A percentile compares a stretch with the other conserved stretches of the same genome.
Evolutionary conservation across 2,329 filamentous ascomycete species (phyloP).

Genomic region (Fonsecaea erecta): DNA sequence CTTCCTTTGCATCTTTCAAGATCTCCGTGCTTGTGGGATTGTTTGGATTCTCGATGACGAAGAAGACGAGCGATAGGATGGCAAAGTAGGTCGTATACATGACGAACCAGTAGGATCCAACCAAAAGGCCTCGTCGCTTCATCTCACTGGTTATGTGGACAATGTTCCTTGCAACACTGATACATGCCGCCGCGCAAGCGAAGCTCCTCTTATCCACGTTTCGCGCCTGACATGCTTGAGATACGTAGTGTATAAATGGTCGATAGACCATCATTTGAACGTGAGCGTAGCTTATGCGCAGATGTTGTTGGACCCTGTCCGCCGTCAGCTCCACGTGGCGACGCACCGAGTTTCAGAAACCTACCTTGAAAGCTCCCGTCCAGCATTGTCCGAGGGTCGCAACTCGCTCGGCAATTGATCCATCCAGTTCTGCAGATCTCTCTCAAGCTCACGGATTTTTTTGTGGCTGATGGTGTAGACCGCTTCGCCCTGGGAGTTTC

Average conservation of each 20-base stretch:
- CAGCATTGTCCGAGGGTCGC: constrained; percentile 76
- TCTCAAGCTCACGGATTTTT: constrained; percentile 67
- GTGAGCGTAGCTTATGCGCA: constrained; percentile 67
- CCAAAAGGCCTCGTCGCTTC: constrained; percentile 64
- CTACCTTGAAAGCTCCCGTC: constrained; percentile 76
- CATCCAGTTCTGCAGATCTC: constrained; percentile 67
- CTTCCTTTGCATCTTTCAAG: constrained; percentile 80
- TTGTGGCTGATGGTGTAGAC: constrained; percentile 68
- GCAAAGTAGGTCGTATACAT: constrained; percentile 73
- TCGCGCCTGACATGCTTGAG: constrained; percentile 54
- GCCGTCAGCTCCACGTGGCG: constrained; percentile 20
- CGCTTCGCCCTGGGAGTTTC: constrained; percentile 49
- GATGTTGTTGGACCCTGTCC: constrained; percentile 61
- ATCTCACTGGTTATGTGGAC: constrained; percentile 69
- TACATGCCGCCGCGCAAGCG: constrained; percentile 68
- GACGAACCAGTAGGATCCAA: constrained; percentile 69
- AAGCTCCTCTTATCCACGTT: constrained; percentile 66
- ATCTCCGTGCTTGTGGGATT: constrained; percentile 71
- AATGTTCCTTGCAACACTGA: constrained; percentile 69
- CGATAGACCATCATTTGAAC: constrained; percentile 69
- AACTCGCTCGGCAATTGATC: constrained; percentile 73
- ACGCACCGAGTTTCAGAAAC: constrained; percentile 42
- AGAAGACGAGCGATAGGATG: constrained; percentile 67
- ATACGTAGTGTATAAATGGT: constrained; percentile 69
- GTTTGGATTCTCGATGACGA: constrained; percentile 67